Evolutionary conservation across 2,329 filamentous ascomycete genomes (phyloP).

Genomic region (Bipolaris cookei): DNA sequence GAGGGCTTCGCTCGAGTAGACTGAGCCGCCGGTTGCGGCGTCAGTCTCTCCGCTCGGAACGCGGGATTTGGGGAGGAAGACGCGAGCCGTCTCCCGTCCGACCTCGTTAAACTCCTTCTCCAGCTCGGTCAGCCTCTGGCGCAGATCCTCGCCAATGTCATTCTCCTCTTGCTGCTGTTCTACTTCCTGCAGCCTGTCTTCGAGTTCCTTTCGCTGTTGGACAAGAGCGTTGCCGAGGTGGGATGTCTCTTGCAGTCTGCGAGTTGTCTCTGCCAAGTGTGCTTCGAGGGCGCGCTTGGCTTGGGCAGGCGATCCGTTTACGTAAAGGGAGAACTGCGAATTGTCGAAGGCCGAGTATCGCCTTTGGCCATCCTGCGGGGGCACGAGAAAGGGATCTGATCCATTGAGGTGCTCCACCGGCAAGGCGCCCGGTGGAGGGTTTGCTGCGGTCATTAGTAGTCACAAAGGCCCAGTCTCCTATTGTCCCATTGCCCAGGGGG

Average conservation of each 20-base stretch:
- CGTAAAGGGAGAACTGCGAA: constrained; percentile 77
- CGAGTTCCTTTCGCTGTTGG: constrained; percentile 82
- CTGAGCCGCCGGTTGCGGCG: constrained; percentile 42
- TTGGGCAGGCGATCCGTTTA: constrained; percentile 80
- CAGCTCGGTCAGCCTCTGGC: constrained; percentile 80
- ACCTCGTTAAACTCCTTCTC: constrained; percentile 97
- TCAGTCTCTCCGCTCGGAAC: constrained; percentile 64
- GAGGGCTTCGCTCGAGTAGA: constrained; percentile 81
- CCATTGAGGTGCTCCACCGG: constrained; percentile 47
- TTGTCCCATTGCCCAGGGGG: constrained; percentile 37
- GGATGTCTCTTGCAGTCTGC: constrained; percentile 87
- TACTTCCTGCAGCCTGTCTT: constrained; percentile 82
- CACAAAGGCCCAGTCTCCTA: constrained; percentile 22
- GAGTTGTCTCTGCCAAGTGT: constrained; percentile 90
- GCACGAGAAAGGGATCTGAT: constrained; percentile 55
- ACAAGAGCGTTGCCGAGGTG: constrained; percentile 87
- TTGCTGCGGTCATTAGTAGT: constrained; percentile 53
- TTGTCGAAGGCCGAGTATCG: constrained; percentile 85
- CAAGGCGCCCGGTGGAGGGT: constrained; percentile 50
- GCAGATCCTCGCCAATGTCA: constrained; percentile 82
- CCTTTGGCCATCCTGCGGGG: constrained; percentile 48
- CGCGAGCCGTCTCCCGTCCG: constrained; percentile 84
- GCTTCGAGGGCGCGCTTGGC: constrained; percentile 88
- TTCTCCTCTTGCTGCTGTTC: constrained; percentile 73
- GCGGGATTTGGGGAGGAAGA: constrained; percentile 82